Conservation (phyloP, 2,329 filamentous ascomycete genomes). For the Paraphoma chrysanthemicola region DNA sequence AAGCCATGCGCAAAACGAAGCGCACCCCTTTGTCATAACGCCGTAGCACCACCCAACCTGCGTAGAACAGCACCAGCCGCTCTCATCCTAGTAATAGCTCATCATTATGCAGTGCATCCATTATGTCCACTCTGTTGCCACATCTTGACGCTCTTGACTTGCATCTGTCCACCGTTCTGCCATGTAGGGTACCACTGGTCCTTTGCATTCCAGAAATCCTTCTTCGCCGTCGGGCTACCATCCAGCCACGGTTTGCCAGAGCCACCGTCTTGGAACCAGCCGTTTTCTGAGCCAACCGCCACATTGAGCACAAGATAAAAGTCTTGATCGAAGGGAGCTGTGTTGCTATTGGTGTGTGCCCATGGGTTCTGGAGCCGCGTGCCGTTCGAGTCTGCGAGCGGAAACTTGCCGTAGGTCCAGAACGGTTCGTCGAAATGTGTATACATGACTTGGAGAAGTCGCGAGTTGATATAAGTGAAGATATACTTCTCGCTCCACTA, state of each 20-base stretch:
- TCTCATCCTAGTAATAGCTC: not conserved
- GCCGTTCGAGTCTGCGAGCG: constrained; percentile 68
- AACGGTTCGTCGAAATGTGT: constrained; percentile 72
- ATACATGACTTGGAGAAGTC: constrained; percentile 81
- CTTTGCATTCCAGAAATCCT: constrained; percentile 77
- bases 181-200: constrained; percentile 74
- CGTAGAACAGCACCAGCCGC: not conserved
- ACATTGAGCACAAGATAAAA: constrained; percentile 81
- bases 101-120: constrained; percentile 44
- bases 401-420: constrained; percentile 74
- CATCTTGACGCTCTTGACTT: constrained; percentile 71
- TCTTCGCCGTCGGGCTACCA: constrained; percentile 67
- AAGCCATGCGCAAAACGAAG: not conserved
- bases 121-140: constrained; percentile 59
- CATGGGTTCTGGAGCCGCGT: constrained; percentile 70
- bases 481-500: constrained; percentile 84
- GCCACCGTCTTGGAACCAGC: constrained; percentile 80
- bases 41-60: not conserved
- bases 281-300: constrained; percentile 78
- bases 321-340: constrained; percentile 76
- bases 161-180: constrained; percentile 68
- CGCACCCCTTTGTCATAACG: not conserved
- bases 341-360: constrained; percentile 64
- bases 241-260: constrained; percentile 83
- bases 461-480: constrained; percentile 84